A percentile compares a stretch with the other conserved stretches of the same genome.
Conservation (phyloP, 441 rosid species). For the Adansonia madagascariensis region DNA sequence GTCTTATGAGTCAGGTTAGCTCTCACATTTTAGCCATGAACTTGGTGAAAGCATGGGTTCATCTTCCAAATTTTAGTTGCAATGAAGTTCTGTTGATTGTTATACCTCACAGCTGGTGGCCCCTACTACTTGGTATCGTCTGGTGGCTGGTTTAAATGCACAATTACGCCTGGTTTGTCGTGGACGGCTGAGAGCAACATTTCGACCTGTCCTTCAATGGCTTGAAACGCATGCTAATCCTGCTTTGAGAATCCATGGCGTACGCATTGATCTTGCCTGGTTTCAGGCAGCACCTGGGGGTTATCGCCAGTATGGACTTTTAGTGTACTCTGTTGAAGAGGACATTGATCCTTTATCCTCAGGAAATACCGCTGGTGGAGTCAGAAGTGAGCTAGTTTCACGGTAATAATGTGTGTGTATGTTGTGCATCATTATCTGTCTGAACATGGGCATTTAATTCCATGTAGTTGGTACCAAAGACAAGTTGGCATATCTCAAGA, state of each 20-base stretch:
- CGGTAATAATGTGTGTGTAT: constrained; percentile 45
- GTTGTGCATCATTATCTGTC: neutral
- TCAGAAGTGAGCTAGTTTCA: constrained; percentile 45
- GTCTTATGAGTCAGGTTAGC: constrained; percentile 92
- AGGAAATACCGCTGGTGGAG: constrained; percentile 43
- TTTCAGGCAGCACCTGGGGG: constrained; percentile 85
- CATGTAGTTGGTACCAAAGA: neutral
- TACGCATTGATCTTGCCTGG: constrained; percentile 87
- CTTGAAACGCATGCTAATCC: constrained; percentile 96
- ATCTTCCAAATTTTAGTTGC: constrained; percentile 29
- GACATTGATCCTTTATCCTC: constrained; percentile 47
- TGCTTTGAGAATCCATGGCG: constrained; percentile 68
- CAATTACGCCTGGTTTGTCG: constrained; percentile 90
- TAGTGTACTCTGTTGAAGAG: constrained; percentile 64
- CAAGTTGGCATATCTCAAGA: constrained; percentile 1
- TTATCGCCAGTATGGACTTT: constrained; percentile 88
- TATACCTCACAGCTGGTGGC: constrained; percentile 63
- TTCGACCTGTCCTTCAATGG: constrained; percentile 77
- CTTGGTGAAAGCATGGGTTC: constrained; percentile 15
- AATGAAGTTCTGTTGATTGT: constrained; percentile 25
- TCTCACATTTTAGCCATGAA: constrained; percentile 15
- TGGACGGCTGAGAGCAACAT: constrained; percentile 75
- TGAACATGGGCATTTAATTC: neutral
- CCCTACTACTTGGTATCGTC: constrained; percentile 93
- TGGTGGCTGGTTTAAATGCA: constrained; percentile 98